A percentile compares a stretch with the other conserved stretches of the same genome.
phyloP scores from a whole-genome alignment of 352 stramenopile genomes.

The Phytophthora quininea region DNA sequence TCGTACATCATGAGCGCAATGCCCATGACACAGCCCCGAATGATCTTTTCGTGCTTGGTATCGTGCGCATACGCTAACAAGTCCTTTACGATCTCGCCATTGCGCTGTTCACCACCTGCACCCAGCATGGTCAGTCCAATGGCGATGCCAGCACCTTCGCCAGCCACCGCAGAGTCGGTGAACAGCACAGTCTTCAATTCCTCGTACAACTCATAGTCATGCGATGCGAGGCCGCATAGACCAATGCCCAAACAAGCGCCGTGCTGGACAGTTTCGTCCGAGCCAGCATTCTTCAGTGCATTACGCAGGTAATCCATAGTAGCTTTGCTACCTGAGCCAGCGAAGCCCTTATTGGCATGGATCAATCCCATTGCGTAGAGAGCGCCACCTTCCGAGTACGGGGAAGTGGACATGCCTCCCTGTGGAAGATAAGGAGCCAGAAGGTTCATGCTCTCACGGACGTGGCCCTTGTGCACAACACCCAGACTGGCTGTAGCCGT shows the following conservation, averaged over 20 bases:
- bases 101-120: constrained; percentile 87
- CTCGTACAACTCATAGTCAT: constrained; percentile 95
- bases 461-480: constrained; percentile 98
- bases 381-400: constrained; percentile 97
- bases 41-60: constrained; percentile 99
- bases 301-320: constrained; percentile 90
- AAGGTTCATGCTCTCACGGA: constrained; percentile 98
- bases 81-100: constrained; percentile 90
- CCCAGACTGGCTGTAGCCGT: constrained; percentile 97
- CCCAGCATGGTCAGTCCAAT: constrained; percentile 98
- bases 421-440: constrained; percentile 97
- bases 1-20: constrained; percentile 99
- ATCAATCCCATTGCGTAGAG: constrained; percentile 99
- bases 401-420: constrained; percentile 84
- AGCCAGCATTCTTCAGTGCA: constrained; percentile 81
- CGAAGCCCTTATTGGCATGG: constrained; percentile 95
- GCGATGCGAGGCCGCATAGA: constrained; percentile 95
- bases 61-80: constrained; percentile 98
- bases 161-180: constrained; percentile 97
- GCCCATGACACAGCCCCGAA: constrained; percentile 97
- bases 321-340: constrained; percentile 79
- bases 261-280: constrained; percentile 98
- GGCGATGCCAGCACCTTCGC: constrained; percentile 96
- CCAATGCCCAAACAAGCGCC: constrained; percentile 97
- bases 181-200: constrained; percentile 98